Base-by-base conservation (phyloP, 148 eudicot genomes). In the Rhododendron henanense region DNA sequence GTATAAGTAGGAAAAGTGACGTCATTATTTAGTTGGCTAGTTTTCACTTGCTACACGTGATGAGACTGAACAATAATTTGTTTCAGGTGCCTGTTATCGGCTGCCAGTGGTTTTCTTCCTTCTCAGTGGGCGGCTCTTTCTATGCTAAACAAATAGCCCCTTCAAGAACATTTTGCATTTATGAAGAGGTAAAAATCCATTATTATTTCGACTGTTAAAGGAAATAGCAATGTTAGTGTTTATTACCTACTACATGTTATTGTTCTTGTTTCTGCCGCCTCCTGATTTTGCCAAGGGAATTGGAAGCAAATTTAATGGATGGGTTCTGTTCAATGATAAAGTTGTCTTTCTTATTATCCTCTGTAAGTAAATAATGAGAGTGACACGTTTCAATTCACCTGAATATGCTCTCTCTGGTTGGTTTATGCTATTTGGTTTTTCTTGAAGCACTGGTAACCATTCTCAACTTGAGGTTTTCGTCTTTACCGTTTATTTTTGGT, bases 101-200 rank as follows among this genome's bases (percentile, higher is more conserved):
- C 84, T 90, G 94, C 87, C 98, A 95, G 86, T 97, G 99, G 99
- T 93, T 94, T 89, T 93, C 90, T 84, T 89, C 91, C 31, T 33
- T 81, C 50, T 79, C 89, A 59, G 86, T 88, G 79, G 88, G 83
- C 81, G 79, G 88, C 33, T 85, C 94, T 87, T 85, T 91, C 86
- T 97, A 93, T 80, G 85, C 94, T 55, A 89, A 87, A 59, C 89
- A 95, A 57, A 93, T 97, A 82, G 98, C 98, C 83, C 83, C 94
- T 85, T 89, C 99, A 82, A 92, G 99, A 88, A 97, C 99, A 16
- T 97, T 97, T 90, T 97, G 99, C 89, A 88, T 95, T 63, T 95
- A 90, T 82, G 99, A 95, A 88, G 94, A 97, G 99, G 99, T 51
- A 35, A 28, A 67, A 65, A 23, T 79, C 10, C 80, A 28, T 35